phyloP scores from a whole-genome alignment of 495 filamentous ascomycete species.

The Glutinoglossum americanum region DNA sequence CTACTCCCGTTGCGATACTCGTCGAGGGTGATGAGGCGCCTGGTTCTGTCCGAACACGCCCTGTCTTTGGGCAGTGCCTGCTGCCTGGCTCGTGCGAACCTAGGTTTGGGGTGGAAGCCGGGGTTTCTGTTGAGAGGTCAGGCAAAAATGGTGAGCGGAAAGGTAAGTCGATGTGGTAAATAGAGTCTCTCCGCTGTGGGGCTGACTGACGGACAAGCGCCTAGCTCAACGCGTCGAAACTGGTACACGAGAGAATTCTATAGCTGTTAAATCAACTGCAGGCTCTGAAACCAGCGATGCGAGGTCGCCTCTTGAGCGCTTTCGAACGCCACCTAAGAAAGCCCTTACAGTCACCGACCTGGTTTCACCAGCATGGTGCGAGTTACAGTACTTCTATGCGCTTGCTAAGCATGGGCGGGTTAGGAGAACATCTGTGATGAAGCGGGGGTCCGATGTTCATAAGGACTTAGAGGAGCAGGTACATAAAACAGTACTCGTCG shows the following conservation, averaged over 20 bases:
- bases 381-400: slow-evolving; percentile 79
- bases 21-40: slow-evolving; percentile 17
- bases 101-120: neutral
- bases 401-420: slow-evolving; percentile 57
- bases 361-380: slow-evolving; percentile 80
- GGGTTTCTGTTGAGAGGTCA: slow-evolving; percentile 8
- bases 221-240: slow-evolving; percentile 37
- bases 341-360: slow-evolving; percentile 81
- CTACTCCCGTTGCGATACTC: slow-evolving; percentile 12
- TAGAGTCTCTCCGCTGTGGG: neutral
- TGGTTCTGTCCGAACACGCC: neutral
- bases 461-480: slow-evolving; percentile 69
- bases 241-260: neutral
- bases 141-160: slow-evolving; percentile 22
- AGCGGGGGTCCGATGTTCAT: slow-evolving; percentile 53
- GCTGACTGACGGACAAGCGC: slow-evolving; percentile 40
- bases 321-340: slow-evolving; percentile 54
- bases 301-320: slow-evolving; percentile 47
- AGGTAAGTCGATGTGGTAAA: slow-evolving; percentile 17
- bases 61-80: neutral
- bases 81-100: slow-evolving; percentile 7
- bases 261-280: neutral
- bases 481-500: slow-evolving; percentile 49
- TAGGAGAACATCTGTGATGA: slow-evolving; percentile 61
- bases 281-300: slow-evolving; percentile 14